Evolutionary conservation across 345 rosid species (phyloP), one percentile per base, ranked within the genome.

Genomic region (Populus nigra): DNA sequence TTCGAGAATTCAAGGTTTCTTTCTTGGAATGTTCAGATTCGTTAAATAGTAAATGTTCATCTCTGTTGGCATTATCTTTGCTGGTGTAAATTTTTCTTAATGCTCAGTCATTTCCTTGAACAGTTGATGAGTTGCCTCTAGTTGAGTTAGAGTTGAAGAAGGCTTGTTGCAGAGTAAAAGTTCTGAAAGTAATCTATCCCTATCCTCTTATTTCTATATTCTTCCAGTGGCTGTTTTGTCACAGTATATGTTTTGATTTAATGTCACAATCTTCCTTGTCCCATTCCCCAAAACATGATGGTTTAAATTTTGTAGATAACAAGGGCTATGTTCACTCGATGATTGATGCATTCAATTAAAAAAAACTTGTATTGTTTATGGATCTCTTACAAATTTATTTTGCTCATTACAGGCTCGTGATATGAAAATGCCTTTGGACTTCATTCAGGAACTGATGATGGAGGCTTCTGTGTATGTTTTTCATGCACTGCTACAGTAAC

Each of bases 141-240:
- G 84, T 95, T 76, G 91, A 91, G 83, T 80, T 83, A 83, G 99
- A 93, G 87, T 78, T 93, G 88, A 90, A 86, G 82, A 95, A 93
- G 89, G 97, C 98, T 73, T 76, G 81, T 78, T 95, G 99, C 86
- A 86, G 98, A 75, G 91, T 76, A 62, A 91, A 90, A 78, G 98
- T 93, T 71, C 76, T 69, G 76, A 91, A 86, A 90, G 99, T 95
- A 84, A 69, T 47, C 65, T 45, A 29, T 18, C 39, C 27, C 20
- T n/a, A 75, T 6, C 38, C 41, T 49, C 72, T 62, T 47, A n/a
- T 45, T 17, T 29, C 33, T 3, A 18, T 68, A 18, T 65, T 74
- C 69, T 41, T 61, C 57, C 55, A 59, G 22, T 77, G 50, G 41
- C 53, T 31, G 31, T 49, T 76, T 7, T 59, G 49, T 83, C 31